Evolutionary conservation across 1,284 basidiomycete genomes (phyloP).

Genomic region (Ganoderma lucidum): DNA sequence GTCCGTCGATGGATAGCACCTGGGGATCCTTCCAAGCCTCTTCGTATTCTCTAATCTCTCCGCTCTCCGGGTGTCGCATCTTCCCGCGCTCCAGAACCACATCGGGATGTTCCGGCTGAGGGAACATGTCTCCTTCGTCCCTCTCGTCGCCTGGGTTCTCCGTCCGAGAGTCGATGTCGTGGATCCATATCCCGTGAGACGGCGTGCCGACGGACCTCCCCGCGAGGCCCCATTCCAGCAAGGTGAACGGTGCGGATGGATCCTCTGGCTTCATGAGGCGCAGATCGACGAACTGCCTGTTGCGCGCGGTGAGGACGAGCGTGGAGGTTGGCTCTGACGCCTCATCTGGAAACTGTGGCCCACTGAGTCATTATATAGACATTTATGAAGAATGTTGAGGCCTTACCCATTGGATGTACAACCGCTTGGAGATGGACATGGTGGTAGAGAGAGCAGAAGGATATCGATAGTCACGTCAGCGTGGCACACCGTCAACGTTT

Average conservation of each 20-base stretch:
- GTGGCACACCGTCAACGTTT: background rate
- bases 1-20: conserved; percentile 12
- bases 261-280: conserved; percentile 18
- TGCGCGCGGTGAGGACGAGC: conserved; percentile 27
- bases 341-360: conserved; percentile 24
- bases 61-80: conserved; percentile 28
- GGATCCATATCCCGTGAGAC: conserved; percentile 27
- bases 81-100: conserved; percentile 27
- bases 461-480: background rate
- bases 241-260: background rate
- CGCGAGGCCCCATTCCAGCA: conserved; percentile 28
- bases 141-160: conserved; percentile 18
- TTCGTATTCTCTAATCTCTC: conserved; percentile 28
- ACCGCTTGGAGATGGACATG: conserved; percentile 30
- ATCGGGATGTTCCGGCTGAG: conserved; percentile 22
- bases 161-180: conserved; percentile 33
- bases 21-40: conserved; percentile 28
- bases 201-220: conserved; percentile 27
- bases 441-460: background rate
- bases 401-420: conserved; percentile 31
- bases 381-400: background rate
- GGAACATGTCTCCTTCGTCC: conserved; percentile 28
- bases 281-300: conserved; percentile 29
- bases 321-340: conserved; percentile 30
- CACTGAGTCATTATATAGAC: background rate